A percentile compares a stretch with the other conserved stretches of the same genome.
These are phyloP conservation scores for Magnolia sinica DNA, from an alignment of 164 flowering plant species.

Conservation along the genomic window DNA sequence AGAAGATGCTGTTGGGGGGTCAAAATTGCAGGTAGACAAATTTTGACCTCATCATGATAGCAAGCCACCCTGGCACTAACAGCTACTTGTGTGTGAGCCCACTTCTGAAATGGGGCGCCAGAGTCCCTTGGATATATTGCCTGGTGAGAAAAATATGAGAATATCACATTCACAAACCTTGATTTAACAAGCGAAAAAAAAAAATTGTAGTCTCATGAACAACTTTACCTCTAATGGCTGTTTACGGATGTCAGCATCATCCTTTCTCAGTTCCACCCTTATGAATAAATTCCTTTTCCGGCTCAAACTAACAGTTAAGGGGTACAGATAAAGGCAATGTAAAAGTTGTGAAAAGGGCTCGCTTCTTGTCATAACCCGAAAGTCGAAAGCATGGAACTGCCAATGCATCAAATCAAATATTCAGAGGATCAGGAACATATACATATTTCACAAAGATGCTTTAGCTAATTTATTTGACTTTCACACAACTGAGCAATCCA, in stretches of 20 bases:
- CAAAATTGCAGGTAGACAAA: constrained; percentile 81
- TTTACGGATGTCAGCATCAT: constrained; percentile 74
- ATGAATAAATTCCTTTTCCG: constrained; percentile 91
- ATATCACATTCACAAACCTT: constrained; percentile 5
- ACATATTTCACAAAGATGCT: neutral
- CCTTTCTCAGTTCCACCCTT: constrained; percentile 83
- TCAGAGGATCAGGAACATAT: neutral
- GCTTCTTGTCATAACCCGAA: constrained; percentile 79
- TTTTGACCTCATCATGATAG: constrained; percentile 93
- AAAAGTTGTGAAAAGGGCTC: constrained; percentile 96
- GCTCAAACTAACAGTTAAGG: constrained; percentile 78
- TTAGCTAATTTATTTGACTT: neutral
- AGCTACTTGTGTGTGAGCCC: constrained; percentile 94
- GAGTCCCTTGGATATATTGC: constrained; percentile 82
- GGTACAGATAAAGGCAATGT: constrained; percentile 89
- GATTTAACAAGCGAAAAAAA: constrained; percentile 2
- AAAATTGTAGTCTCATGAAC: neutral
- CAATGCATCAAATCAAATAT: constrained; percentile 17
- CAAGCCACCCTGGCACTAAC: constrained; percentile 79
- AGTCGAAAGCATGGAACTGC: constrained; percentile 94
- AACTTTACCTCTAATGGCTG: constrained; percentile 81
- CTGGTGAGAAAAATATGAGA: constrained; percentile 33
- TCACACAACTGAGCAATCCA: neutral
- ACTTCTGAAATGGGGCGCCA: constrained; percentile 64
- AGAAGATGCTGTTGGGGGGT: constrained; percentile 83